Evolutionary conservation across 495 filamentous ascomycete species (phyloP).

Genomic region (Baudoinia panamericana): DNA sequence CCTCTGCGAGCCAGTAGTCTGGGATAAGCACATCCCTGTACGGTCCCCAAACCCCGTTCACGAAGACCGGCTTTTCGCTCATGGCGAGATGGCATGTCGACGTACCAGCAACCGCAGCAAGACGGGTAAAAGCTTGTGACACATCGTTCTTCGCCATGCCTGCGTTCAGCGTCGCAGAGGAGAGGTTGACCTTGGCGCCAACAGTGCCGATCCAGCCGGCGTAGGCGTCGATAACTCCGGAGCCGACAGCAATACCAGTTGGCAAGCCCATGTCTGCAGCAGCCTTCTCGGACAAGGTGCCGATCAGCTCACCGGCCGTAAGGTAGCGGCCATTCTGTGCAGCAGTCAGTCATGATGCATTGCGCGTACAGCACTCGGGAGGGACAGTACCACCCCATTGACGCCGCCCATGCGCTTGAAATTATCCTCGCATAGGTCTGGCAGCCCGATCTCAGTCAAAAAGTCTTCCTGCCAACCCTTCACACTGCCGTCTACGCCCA

Average conservation of each 20-base stretch:
- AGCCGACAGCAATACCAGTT: conserved; percentile 79
- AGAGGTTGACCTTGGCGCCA: conserved; percentile 77
- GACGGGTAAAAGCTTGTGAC: conserved; percentile 79
- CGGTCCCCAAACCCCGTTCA: conserved; percentile 89
- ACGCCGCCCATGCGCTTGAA: conserved; percentile 90
- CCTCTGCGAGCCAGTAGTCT: conserved; percentile 89
- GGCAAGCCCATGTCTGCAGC: conserved; percentile 73
- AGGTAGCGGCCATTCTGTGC: conserved; percentile 75
- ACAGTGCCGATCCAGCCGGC: conserved; percentile 98
- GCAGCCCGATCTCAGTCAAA: conserved; percentile 65
- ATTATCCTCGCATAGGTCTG: conserved; percentile 67
- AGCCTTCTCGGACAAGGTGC: conserved; percentile 70
- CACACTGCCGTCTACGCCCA: conserved; percentile 90
- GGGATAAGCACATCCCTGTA: conserved; percentile 89
- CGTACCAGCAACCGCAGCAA: conserved; percentile 92
- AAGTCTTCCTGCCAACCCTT: conserved; percentile 99
- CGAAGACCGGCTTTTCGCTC: conserved; percentile 82
- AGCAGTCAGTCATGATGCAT: not conserved
- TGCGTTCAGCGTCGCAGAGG: conserved; percentile 44
- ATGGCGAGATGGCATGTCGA: conserved; percentile 95
- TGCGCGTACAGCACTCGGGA: no score
- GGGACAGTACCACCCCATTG: conserved; percentile 63
- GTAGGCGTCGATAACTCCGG: conserved; percentile 95
- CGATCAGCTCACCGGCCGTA: conserved; percentile 81
- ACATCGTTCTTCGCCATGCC: conserved; percentile 59